These are phyloP conservation scores for Xylariaceae sp. DNA, from an alignment of 2,329 filamentous ascomycete species.

Conservation along the genomic window DNA sequence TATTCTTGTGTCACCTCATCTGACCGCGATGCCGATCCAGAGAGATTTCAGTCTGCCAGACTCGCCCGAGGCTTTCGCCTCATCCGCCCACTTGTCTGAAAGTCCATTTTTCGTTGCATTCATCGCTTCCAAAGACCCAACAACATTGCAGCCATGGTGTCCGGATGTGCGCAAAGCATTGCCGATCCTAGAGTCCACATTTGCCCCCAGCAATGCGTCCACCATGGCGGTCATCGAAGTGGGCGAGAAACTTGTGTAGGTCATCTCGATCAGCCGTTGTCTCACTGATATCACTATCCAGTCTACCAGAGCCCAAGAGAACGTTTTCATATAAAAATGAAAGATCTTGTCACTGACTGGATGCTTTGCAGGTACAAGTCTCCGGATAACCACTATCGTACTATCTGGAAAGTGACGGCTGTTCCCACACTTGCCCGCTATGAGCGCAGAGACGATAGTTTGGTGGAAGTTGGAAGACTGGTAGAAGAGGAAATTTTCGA, in stretches of 20 bases:
- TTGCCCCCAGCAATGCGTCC: neutral
- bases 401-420: neutral
- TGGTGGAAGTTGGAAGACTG: neutral
- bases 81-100: neutral
- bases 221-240: neutral
- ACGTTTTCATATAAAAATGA: too few relatives aligned
- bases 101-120: neutral
- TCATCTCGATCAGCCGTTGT: neutral
- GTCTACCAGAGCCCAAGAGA: neutral
- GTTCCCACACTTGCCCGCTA: neutral
- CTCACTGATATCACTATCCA: neutral
- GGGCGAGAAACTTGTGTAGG: neutral
- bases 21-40: neutral
- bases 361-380: neutral
- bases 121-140: neutral
- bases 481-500: neutral
- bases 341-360: too few relatives aligned
- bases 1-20: too few relatives aligned
- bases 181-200: neutral
- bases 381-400: neutral
- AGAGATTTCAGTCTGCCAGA: conserved; percentile 17
- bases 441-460: neutral
- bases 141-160: neutral
- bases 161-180: neutral
- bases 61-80: neutral